Evolutionary conservation across 352 stramenopile genomes (phyloP).

Genomic region (Pythium phragmiticola): DNA sequence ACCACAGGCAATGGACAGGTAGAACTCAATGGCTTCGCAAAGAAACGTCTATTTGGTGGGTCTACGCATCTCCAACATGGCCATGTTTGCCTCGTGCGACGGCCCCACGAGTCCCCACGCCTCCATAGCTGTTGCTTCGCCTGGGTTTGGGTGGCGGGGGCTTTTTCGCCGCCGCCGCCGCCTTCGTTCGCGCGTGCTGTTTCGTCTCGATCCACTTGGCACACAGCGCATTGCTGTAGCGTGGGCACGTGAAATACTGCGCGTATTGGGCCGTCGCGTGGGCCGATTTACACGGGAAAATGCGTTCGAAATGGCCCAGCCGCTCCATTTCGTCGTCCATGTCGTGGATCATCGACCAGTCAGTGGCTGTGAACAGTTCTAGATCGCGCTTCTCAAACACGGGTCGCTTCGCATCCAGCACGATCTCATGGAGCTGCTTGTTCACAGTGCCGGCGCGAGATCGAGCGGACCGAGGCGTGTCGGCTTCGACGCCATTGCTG

Average conservation of each 20-base stretch:
- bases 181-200: conserved; percentile 5
- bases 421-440: conserved; percentile 60
- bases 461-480: neutral
- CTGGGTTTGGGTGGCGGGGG: neutral
- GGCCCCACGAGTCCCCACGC: neutral
- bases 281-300: conserved; percentile 43
- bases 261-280: conserved; percentile 32
- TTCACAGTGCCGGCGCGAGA: conserved; percentile 26
- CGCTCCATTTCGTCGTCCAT: conserved; percentile 80
- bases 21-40: too few species aligned
- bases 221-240: conserved; percentile 62
- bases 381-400: conserved; percentile 50
- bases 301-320: conserved; percentile 65
- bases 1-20: too few species aligned
- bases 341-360: conserved; percentile 59
- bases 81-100: neutral
- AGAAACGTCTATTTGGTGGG: neutral
- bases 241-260: conserved; percentile 56
- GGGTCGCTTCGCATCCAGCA: conserved; percentile 40
- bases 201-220: conserved; percentile 59
- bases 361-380: conserved; percentile 45
- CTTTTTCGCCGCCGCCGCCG: neutral
- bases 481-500: neutral
- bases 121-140: conserved; percentile 16
- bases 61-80: neutral